Evolutionary conservation across 768 basidiomycete genomes (phyloP).

Genomic region (Rhizopogon salebrosus): DNA sequence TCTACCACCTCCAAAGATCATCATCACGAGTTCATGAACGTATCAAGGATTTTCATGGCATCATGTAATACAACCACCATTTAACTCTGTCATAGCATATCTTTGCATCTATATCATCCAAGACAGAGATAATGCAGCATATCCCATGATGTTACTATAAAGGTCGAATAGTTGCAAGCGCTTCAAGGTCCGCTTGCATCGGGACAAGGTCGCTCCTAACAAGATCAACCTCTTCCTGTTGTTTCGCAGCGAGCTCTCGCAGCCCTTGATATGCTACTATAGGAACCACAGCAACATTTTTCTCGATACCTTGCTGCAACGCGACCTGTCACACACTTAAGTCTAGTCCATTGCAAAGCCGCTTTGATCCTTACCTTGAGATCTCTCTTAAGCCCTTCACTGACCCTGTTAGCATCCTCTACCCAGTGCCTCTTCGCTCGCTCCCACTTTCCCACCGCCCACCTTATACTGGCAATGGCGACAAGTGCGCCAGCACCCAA

Average conservation of each 20-base stretch:
- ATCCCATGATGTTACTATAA: background rate
- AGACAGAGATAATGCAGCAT: background rate
- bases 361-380: slow-evolving; percentile 41
- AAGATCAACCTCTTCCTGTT: slow-evolving; percentile 40
- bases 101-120: slow-evolving; percentile 2
- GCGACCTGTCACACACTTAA: slow-evolving; percentile 32
- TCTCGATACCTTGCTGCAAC: slow-evolving; percentile 40
- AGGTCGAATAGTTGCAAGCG: background rate
- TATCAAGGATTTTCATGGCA: slow-evolving; percentile 14
- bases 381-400: slow-evolving; percentile 60
- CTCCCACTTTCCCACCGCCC: slow-evolving; percentile 67
- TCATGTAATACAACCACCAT: slow-evolving; percentile 25
- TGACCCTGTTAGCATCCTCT: slow-evolving; percentile 60
- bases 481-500: slow-evolving; percentile 54
- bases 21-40: slow-evolving; percentile 20
- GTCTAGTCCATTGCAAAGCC: slow-evolving; percentile 4
- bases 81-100: slow-evolving; percentile 7
- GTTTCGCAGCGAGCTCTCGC: slow-evolving; percentile 33
- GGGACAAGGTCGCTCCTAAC: slow-evolving; percentile 31
- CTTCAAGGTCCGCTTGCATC: background rate
- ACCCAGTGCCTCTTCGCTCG: slow-evolving; percentile 62
- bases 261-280: slow-evolving; percentile 44
- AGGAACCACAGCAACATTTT: slow-evolving; percentile 52
- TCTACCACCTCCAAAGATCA: slow-evolving; percentile 23
- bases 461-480: slow-evolving; percentile 46